A percentile compares a stretch with the other conserved stretches of the same genome.
These are phyloP conservation scores for Tephrocybe sp. DNA, from an alignment of 768 basidiomycete genomes.

Conservation along the genomic window DNA sequence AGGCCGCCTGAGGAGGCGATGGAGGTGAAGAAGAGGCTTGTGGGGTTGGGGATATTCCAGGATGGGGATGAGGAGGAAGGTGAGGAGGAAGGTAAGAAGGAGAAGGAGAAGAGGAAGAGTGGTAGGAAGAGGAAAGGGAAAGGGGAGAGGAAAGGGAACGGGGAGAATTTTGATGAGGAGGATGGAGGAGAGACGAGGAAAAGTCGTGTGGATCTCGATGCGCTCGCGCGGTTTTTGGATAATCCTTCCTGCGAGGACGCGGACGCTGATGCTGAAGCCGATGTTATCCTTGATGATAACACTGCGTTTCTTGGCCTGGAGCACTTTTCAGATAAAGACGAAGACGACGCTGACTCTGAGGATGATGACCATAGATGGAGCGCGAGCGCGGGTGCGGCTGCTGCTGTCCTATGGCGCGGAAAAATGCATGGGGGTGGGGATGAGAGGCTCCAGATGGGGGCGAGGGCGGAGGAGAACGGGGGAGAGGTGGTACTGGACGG, in stretches of 20 bases:
- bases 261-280: constrained; percentile 8
- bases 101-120: constrained; percentile 7
- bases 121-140: no score
- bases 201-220: constrained; percentile 56
- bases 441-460: not conserved
- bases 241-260: constrained; percentile 27
- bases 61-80: constrained; percentile 19
- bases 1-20: constrained; percentile 53
- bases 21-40: constrained; percentile 38
- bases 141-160: not conserved
- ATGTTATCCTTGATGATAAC: no score
- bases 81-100: constrained; percentile 12
- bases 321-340: constrained; percentile 12
- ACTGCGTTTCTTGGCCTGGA: constrained; percentile 16
- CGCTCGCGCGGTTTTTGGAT: constrained; percentile 50
- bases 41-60: constrained; percentile 32
- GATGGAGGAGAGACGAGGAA: constrained; percentile 21
- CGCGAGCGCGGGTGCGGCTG: not conserved
- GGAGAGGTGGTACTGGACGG: constrained; percentile 17
- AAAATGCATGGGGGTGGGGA: no score
- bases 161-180: constrained; percentile 16
- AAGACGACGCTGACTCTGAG: constrained; percentile 8
- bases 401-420: no score
- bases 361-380: not conserved
- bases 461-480: not conserved